Base-by-base conservation (phyloP, 1,139 yeast species). In the Sugiyamaella grinbergsii region DNA sequence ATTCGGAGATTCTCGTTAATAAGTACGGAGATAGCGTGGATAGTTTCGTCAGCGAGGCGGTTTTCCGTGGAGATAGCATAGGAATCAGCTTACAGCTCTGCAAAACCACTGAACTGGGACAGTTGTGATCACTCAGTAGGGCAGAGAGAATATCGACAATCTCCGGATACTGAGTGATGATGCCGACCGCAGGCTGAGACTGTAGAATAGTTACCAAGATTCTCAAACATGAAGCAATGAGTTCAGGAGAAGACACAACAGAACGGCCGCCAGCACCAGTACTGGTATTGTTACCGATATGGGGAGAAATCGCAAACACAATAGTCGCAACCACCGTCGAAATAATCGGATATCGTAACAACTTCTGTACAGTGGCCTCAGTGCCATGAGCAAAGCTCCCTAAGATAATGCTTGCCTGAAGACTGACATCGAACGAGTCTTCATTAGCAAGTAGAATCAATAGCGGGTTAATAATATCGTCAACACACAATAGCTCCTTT, bases 351-450 rank as follows among this genome's bases (percentile, higher is more conserved):
- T 54, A 56, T 23, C 49, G 49, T 16, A 58, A 26, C 31, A 65
- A 52, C 43, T 54, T 50, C 23, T 51, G 53, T 6, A 66, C 55
- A 5, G 58, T 58, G 11, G 54, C 56, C 29, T 59, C 54, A 22
- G 62, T 48, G 50, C 70, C 70, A 42, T 63, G 59, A 7, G 71
- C 67, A 45, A 68, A 61, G 38, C 69, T 64, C 3, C 67, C 69
- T 10, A 68, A 51, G 11, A 68, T 58, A 8, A 66, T 54, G 16
- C 63, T 61, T 5, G 69, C 67, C 53, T 68, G 66, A 15, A 62
- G 51, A 20, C 63, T 56, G 29, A 60, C 58, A 18, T 60, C 62
- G 4, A 41, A 20, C 10, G 45, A 13, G 15, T 48, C 23, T 33
- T 60, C 59, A 28, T 50, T 47, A 20, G 50, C 53, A n/a, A 67